Evolutionary conservation across 768 basidiomycete species (phyloP), one percentile per base, ranked within the genome.

Genomic region (Mycena capillaripes): DNA sequence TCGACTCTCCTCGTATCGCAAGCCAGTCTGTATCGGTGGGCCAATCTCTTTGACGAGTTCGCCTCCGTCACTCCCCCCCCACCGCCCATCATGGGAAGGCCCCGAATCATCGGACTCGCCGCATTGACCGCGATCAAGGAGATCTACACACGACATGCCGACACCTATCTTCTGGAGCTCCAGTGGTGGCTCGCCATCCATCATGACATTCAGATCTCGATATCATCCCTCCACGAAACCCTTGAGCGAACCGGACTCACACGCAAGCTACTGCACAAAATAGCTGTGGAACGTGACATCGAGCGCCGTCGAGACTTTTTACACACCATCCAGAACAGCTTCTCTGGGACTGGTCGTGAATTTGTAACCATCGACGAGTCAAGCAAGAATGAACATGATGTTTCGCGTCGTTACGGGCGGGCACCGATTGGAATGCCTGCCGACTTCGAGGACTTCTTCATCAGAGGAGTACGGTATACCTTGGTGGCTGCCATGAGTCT

Each of bases 181-280:
- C 53, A 56, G 1, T 69, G 69, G 56, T 78, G 70, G 69, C 77
- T 81, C 8, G 73, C 74, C 0, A 25, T 79, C 9, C 59, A 78
- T 44, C 81, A 81, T 32, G 42, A 77, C 17, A 70, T 82, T 0
- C 16, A 17, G 8, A 78, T 82, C 64, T 74, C 75, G 2, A 55
- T 48, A 0, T 27, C 74, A 0, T 64, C 77, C 0, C 71, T 81
- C 0, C 78, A 94, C 72, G 88, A 92, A 63, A 95, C 93, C 77
- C 84, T 95, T 40, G 90, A 91, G 69, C 89, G 91, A 74, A 80
- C 93, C 69, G 93, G 92, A 16, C 81, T 91, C 23, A 92, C 94
- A 4, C 92, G 93, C 84, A 94, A 94, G 78, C 91, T 94, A 85
- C 75, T 81, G 17, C 79, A 77, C 44, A 78, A 78, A 36, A 74